Percentiles rank a stretch among this genome's conserved stretches.
Conservation (phyloP, 805 yeast species). For the Yarrowia sp. region DNA sequence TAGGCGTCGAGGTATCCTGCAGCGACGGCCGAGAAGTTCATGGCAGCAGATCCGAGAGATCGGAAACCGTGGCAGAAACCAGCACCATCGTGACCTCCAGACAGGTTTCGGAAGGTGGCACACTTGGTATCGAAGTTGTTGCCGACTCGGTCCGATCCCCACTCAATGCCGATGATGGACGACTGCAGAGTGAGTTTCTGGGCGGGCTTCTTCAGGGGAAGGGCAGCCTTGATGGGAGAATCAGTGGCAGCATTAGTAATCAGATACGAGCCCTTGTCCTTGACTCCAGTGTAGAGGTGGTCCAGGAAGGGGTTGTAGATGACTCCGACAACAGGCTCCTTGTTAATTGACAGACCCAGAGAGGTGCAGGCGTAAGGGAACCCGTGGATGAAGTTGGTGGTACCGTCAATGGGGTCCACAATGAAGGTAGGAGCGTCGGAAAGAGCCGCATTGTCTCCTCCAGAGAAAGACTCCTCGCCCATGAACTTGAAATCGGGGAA, state of each 20-base stretch:
- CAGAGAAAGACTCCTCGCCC: conserved; percentile 66
- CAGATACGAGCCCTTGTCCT: conserved; percentile 62
- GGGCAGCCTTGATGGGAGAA: conserved; percentile 41
- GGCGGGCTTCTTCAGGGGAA: conserved; percentile 50
- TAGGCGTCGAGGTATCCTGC: conserved; percentile 65
- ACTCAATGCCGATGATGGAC: conserved; percentile 64
- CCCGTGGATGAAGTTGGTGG: conserved; percentile 68
- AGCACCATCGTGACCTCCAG: conserved; percentile 56
- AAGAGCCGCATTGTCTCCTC: conserved; percentile 55
- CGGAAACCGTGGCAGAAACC: conserved; percentile 69
- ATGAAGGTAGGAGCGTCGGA: conserved; percentile 65
- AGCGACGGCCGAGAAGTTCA: conserved; percentile 65
- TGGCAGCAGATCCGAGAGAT: conserved; percentile 68
- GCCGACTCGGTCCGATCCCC: conserved; percentile 66
- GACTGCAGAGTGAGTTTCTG: conserved; percentile 57
- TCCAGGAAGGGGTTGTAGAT: conserved; percentile 67
- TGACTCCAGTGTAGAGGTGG: conserved; percentile 61
- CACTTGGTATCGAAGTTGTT: conserved; percentile 59
- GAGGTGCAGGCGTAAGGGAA: conserved; percentile 71
- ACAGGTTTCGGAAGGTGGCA: conserved; percentile 57
- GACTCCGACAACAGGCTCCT: conserved; percentile 65
- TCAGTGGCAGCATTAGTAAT: conserved; percentile 51
- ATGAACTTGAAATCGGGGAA: conserved; percentile 62
- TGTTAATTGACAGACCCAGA: conserved; percentile 60
- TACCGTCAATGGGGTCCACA: conserved; percentile 72